Percentiles rank a stretch among this genome's conserved stretches.
Evolutionary conservation across 2,329 filamentous ascomycete genomes (phyloP).

Genomic region (Botrytis medusae): DNA sequence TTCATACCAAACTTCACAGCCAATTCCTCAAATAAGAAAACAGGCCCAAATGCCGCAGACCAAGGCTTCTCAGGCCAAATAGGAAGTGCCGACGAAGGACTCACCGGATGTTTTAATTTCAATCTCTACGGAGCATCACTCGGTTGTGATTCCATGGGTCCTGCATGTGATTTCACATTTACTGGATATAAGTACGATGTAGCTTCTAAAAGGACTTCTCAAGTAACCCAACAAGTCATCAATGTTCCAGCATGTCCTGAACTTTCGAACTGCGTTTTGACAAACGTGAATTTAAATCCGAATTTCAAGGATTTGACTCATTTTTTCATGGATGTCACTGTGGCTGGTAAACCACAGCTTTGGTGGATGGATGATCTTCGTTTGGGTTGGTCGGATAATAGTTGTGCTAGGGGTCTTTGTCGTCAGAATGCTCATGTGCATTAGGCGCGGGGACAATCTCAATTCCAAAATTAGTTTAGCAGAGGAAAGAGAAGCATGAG

Average conservation of each 20-base stretch:
- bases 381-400: slow-evolving; percentile 47
- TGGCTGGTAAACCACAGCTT: slow-evolving; percentile 40
- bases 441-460: neutral
- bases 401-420: slow-evolving; percentile 43
- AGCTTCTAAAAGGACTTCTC: slow-evolving; percentile 26
- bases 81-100: slow-evolving; percentile 33
- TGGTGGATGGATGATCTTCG: slow-evolving; percentile 51
- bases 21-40: slow-evolving; percentile 24
- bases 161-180: slow-evolving; percentile 43
- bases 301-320: slow-evolving; percentile 42
- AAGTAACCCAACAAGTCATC: slow-evolving; percentile 33
- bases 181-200: slow-evolving; percentile 40
- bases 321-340: slow-evolving; percentile 45
- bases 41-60: slow-evolving; percentile 33
- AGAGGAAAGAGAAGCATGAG: too few species aligned
- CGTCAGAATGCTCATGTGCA: slow-evolving; percentile 36
- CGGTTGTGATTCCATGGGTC: slow-evolving; percentile 43
- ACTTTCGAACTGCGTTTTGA: slow-evolving; percentile 38
- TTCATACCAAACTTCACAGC: slow-evolving; percentile 38
- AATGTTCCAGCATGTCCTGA: slow-evolving; percentile 38
- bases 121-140: slow-evolving; percentile 41
- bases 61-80: slow-evolving; percentile 37
- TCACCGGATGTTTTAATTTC: slow-evolving; percentile 42
- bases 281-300: slow-evolving; percentile 32
- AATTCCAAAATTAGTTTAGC: too few species aligned